These are phyloP conservation scores for Eucalyptus marginata DNA, from an alignment of 345 rosid species.

Conservation along the genomic window DNA sequence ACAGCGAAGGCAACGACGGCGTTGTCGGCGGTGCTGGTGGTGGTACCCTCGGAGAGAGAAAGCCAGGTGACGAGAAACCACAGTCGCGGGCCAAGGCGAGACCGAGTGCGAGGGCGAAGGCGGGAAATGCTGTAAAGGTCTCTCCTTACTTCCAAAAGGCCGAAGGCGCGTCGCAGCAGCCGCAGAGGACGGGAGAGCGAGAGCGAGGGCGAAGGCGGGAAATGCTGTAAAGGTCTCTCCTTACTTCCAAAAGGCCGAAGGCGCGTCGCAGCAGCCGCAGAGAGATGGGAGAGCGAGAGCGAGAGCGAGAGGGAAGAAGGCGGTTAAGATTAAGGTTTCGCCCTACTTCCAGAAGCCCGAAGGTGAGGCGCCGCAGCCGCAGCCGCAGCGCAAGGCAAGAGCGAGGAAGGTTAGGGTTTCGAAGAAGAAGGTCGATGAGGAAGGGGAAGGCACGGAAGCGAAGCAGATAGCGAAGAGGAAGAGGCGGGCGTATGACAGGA, in stretches of 20 bases:
- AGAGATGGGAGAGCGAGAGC: neutral
- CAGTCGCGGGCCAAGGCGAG: neutral
- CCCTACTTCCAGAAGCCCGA: neutral
- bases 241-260: neutral
- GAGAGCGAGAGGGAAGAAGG: neutral
- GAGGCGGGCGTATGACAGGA: neutral
- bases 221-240: neutral
- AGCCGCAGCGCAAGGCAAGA: neutral
- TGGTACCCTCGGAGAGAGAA: neutral
- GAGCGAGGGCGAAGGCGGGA: neutral
- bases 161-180: neutral
- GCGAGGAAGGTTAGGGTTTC: neutral
- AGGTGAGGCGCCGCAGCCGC: neutral
- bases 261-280: neutral
- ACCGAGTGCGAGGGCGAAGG: neutral
- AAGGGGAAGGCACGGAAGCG: neutral
- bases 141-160: neutral
- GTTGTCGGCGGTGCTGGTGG: neutral
- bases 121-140: neutral
- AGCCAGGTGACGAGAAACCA: neutral
- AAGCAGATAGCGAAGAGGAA: neutral
- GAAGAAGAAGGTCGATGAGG: neutral
- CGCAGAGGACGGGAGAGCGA: neutral
- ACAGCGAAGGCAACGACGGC: neutral
- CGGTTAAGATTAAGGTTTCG: neutral